Evolutionary conservation across 2,329 filamentous ascomycete genomes (phyloP).

Genomic region (Calonectria hongkongensis): DNA sequence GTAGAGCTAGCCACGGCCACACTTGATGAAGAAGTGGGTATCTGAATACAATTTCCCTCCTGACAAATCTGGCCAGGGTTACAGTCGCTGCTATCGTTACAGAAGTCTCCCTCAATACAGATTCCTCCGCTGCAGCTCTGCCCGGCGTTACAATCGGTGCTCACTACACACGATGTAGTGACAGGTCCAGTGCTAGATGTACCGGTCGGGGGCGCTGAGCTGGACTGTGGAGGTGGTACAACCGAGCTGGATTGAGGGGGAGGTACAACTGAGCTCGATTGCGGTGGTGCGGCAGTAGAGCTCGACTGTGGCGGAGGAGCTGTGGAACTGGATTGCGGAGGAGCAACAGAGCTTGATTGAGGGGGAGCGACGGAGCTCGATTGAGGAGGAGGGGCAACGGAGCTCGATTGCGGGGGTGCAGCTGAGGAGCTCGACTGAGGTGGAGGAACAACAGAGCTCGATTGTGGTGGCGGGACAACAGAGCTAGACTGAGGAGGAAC

Average conservation of each 20-base stretch:
- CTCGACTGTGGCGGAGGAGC: background rate
- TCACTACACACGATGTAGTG: background rate
- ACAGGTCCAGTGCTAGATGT: background rate
- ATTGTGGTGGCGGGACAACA: background rate
- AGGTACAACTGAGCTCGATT: background rate
- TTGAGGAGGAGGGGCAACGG: background rate
- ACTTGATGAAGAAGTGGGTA: background rate
- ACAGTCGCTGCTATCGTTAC: background rate
- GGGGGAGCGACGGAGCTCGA: background rate
- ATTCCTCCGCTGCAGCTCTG: background rate
- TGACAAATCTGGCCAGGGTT: background rate
- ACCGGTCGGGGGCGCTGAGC: background rate
- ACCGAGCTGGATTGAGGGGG: background rate
- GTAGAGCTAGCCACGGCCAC: background rate
- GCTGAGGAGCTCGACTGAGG: background rate
- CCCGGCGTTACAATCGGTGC: background rate
- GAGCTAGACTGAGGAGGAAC: background rate
- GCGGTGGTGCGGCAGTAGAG: background rate
- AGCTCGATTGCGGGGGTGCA: background rate
- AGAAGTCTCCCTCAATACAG: background rate
- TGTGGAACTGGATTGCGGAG: background rate
- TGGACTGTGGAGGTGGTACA: background rate
- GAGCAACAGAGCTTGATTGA: background rate
- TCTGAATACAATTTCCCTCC: background rate
- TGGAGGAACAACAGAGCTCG: background rate